Conservation (phyloP, 1,284 basidiomycete genomes). For the Ustilago curta region DNA sequence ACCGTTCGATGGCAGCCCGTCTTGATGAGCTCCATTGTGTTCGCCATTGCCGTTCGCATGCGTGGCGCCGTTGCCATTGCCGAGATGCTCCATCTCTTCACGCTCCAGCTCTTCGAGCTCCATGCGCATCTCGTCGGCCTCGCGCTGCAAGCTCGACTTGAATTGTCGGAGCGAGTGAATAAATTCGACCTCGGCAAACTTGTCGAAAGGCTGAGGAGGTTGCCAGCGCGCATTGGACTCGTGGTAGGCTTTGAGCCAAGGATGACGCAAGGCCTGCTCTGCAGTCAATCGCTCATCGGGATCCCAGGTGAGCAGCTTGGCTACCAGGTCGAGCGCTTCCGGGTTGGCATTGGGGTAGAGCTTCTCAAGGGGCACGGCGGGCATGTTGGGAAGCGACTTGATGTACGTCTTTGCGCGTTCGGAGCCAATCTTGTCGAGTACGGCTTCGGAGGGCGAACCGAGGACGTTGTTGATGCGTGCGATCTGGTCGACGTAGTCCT, state of each 20-base stretch:
- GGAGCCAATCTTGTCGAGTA: conserved; percentile 63
- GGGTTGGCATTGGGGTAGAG: conserved; percentile 60
- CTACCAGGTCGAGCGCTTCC: conserved; percentile 62
- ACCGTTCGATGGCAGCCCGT: conserved; percentile 7
- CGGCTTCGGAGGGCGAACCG: conserved; percentile 58
- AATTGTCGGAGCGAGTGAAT: conserved; percentile 63
- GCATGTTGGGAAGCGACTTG: conserved; percentile 59
- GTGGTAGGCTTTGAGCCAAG: conserved; percentile 67
- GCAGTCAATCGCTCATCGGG: conserved; percentile 65
- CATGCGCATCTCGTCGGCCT: conserved; percentile 60
- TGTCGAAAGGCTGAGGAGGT: conserved; percentile 55
- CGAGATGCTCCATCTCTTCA: conserved; percentile 47
- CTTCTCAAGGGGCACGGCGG: conserved; percentile 48
- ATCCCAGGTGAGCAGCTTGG: conserved; percentile 64
- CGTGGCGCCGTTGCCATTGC: conserved; percentile 5
- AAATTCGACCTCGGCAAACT: conserved; percentile 65
- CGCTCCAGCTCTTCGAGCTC: conserved; percentile 55
- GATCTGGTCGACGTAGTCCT: conserved; percentile 69
- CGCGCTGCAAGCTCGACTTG: conserved; percentile 58
- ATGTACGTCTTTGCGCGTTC: conserved; percentile 63
- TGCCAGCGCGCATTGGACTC: conserved; percentile 58
- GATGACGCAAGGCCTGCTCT: conserved; percentile 62
- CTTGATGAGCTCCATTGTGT: conserved; percentile 8
- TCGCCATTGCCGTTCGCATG: conserved; percentile 17
- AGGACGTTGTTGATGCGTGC: conserved; percentile 66